Conservation (phyloP, 2,329 filamentous ascomycete genomes). For the Colletotrichum caudatum region DNA sequence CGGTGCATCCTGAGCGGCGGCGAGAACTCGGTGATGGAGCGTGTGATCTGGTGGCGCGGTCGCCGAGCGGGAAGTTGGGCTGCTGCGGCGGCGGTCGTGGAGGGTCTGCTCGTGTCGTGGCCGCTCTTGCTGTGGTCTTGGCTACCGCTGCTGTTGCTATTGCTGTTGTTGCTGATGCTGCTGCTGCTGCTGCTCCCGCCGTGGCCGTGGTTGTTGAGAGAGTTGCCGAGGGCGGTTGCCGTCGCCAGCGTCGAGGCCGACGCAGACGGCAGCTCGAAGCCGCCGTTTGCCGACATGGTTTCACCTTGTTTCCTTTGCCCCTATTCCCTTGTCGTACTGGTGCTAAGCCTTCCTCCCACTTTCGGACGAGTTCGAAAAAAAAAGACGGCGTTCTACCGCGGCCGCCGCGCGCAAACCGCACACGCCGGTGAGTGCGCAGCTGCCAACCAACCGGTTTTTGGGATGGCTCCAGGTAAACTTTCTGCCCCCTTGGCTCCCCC, state of each 20-base stretch:
- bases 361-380: background rate
- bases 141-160: conserved; percentile 8
- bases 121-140: conserved; percentile 15
- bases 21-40: conserved; percentile 67
- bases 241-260: conserved; percentile 26
- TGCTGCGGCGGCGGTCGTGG: conserved; percentile 23
- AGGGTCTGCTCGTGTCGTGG: conserved; percentile 7
- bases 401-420: conserved; percentile 7
- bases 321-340: background rate
- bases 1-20: conserved; percentile 57
- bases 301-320: conserved; percentile 22
- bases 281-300: conserved; percentile 33
- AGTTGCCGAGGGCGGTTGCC: conserved; percentile 27
- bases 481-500: background rate
- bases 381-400: conserved; percentile 2
- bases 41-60: conserved; percentile 64
- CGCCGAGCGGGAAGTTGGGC: conserved; percentile 27
- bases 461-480: conserved; percentile 32
- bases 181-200: conserved; percentile 10
- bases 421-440: conserved; percentile 5
- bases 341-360: background rate
- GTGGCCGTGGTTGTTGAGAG: conserved; percentile 12
- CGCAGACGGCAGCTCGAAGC: conserved; percentile 37
- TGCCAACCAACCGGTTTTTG: conserved; percentile 24
- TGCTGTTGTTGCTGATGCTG: background rate